Evolutionary conservation across 179 eudicot genomes (phyloP).

Genomic region (Nepenthes alata): DNA sequence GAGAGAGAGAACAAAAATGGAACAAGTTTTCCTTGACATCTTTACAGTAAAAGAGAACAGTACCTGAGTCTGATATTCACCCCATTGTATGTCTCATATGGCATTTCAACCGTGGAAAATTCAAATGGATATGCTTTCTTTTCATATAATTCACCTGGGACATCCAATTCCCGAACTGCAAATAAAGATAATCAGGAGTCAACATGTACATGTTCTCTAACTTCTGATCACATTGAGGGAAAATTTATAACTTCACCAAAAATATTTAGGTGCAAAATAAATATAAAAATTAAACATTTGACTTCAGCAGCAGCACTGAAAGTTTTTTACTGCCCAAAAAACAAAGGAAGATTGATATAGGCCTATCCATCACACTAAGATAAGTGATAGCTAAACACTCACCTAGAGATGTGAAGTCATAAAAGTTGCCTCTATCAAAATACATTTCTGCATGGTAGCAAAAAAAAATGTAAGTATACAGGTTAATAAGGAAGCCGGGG

Average conservation of each 20-base stretch:
- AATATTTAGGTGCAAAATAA: background rate
- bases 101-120: slow-evolving; percentile 98
- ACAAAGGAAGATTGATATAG: background rate
- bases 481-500: too few relatives aligned
- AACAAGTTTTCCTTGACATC: too few relatives aligned
- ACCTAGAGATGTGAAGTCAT: slow-evolving; percentile 97
- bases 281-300: background rate
- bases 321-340: too few relatives aligned
- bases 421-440: slow-evolving; percentile 86
- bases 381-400: slow-evolving; percentile 13
- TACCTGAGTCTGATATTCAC: slow-evolving; percentile 94
- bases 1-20: too few relatives aligned
- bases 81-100: slow-evolving; percentile 92
- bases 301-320: background rate
- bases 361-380: background rate
- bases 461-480: too few relatives aligned
- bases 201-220: background rate
- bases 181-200: slow-evolving; percentile 11
- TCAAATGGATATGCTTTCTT: slow-evolving; percentile 78
- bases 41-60: slow-evolving; percentile 1
- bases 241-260: background rate
- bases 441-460: slow-evolving; percentile 65
- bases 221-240: background rate
- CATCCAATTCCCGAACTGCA: slow-evolving; percentile 95
- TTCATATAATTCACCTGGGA: slow-evolving; percentile 92